Evolutionary conservation across 495 filamentous ascomycete species (phyloP).

Genomic region (Penicillium longicatenatum): DNA sequence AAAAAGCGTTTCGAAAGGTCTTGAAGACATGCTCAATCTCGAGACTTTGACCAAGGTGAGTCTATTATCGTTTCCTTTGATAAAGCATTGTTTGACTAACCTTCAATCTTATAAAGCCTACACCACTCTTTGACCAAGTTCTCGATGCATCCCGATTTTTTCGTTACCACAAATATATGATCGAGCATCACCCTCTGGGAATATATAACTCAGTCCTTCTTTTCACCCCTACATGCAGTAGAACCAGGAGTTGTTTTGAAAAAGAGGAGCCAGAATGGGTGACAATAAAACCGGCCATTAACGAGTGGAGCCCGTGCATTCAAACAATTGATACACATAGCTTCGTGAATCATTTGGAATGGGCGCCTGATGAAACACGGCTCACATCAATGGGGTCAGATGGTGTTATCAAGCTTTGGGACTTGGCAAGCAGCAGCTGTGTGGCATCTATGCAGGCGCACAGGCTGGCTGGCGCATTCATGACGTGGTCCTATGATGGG

Average conservation of each 20-base stretch:
- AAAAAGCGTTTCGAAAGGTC: background rate
- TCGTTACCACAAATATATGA: background rate
- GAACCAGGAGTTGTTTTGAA: background rate
- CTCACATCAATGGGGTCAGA: background rate
- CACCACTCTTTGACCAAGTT: background rate
- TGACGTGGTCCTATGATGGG: background rate
- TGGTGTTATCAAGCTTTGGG: slow-evolving; percentile 2
- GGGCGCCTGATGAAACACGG: background rate
- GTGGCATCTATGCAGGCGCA: background rate
- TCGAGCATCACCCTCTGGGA: slow-evolving; percentile 1
- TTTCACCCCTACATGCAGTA: background rate
- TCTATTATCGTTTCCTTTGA: background rate
- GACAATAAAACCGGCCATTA: background rate
- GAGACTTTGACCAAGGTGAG: background rate
- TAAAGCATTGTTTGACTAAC: background rate
- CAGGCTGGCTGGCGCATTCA: background rate
- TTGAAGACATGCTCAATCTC: background rate
- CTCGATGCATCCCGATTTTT: slow-evolving; percentile 5
- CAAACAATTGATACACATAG: background rate
- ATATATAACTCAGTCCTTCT: background rate
- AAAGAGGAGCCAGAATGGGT: background rate
- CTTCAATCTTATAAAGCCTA: background rate
- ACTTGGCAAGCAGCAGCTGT: background rate
- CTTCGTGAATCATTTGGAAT: background rate
- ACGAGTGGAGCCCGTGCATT: background rate